Evolutionary conservation across 1,284 basidiomycete species (phyloP).

Genomic region (Acaromyces ingoldii): DNA sequence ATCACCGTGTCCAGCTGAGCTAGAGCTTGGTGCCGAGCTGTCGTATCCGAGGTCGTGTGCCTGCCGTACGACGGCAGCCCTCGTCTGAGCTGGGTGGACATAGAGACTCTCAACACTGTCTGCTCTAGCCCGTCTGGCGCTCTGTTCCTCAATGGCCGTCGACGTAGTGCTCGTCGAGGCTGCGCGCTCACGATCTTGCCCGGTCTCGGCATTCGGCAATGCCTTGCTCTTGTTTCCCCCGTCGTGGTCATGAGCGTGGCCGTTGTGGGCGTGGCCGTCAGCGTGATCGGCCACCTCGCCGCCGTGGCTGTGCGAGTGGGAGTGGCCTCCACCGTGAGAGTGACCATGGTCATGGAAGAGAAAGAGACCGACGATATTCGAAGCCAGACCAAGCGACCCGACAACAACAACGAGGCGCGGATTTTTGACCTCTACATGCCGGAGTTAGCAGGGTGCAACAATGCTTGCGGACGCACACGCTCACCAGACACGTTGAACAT

Average conservation of each 20-base stretch:
- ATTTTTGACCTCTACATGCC: conserved; percentile 71
- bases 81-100: conserved; percentile 80
- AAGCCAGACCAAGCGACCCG: conserved; percentile 79
- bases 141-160: background rate
- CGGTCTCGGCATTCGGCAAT: conserved; percentile 2
- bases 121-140: conserved; percentile 9
- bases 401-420: conserved; percentile 82
- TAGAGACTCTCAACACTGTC: conserved; percentile 56
- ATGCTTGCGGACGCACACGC: conserved; percentile 3
- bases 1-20: background rate
- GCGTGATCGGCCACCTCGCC: conserved; percentile 19
- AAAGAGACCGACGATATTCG: conserved; percentile 88
- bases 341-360: conserved; percentile 71
- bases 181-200: too few species aligned
- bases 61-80: conserved; percentile 78
- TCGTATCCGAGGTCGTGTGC: conserved; percentile 67
- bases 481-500: conserved; percentile 62
- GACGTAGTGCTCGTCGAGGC: background rate
- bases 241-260: conserved; percentile 10
- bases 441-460: conserved; percentile 6
- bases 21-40: conserved; percentile 1
- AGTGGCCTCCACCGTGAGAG: conserved; percentile 55
- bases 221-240: conserved; percentile 6
- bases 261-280: conserved; percentile 13
- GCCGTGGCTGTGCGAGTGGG: conserved; percentile 55